These are phyloP conservation scores for Phytophthora tubulina DNA, from an alignment of 352 stramenopile species.

Conservation along the genomic window DNA sequence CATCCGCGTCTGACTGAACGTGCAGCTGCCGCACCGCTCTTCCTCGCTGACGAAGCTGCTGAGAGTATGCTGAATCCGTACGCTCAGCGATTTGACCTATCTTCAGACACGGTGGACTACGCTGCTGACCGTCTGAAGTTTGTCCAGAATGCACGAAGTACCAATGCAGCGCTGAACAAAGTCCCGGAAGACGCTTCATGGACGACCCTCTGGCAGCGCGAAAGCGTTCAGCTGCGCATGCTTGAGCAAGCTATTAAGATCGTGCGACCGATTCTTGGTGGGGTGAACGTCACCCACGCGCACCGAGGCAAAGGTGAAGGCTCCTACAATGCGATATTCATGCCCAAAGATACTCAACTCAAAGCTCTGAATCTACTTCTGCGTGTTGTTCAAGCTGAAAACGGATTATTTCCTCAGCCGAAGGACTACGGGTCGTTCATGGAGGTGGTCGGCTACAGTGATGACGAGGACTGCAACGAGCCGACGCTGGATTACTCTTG, in stretches of 20 bases:
- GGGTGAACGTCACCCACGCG: slow-evolving; percentile 69
- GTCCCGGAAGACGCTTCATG: slow-evolving; percentile 66
- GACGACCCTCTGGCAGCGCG: slow-evolving; percentile 62
- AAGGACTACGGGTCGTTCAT: slow-evolving; percentile 63
- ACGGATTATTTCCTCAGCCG: slow-evolving; percentile 61
- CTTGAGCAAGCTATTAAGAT: slow-evolving; percentile 51
- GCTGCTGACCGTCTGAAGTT: slow-evolving; percentile 65
- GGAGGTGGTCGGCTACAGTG: slow-evolving; percentile 44
- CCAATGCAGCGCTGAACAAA: slow-evolving; percentile 40
- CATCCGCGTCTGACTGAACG: slow-evolving; percentile 48
- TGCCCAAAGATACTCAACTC: slow-evolving; percentile 50
- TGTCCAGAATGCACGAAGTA: slow-evolving; percentile 51
- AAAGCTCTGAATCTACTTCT: slow-evolving; percentile 51
- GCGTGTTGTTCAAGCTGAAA: slow-evolving; percentile 55
- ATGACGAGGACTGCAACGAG: slow-evolving; percentile 55
- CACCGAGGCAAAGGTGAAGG: slow-evolving; percentile 49
- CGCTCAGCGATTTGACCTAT: slow-evolving; percentile 67
- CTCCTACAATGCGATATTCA: slow-evolving; percentile 42
- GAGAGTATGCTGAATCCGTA: slow-evolving; percentile 59
- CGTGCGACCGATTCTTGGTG: slow-evolving; percentile 60
- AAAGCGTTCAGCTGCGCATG: slow-evolving; percentile 50
- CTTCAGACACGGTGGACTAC: slow-evolving; percentile 64
- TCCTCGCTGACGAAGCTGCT: slow-evolving; percentile 71
- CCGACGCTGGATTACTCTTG: slow-evolving; percentile 66
- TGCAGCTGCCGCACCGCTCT: slow-evolving; percentile 58